These are phyloP conservation scores for Plasmodium gonderi DNA, from an alignment of 169 alveolate species.

Conservation along the genomic window DNA sequence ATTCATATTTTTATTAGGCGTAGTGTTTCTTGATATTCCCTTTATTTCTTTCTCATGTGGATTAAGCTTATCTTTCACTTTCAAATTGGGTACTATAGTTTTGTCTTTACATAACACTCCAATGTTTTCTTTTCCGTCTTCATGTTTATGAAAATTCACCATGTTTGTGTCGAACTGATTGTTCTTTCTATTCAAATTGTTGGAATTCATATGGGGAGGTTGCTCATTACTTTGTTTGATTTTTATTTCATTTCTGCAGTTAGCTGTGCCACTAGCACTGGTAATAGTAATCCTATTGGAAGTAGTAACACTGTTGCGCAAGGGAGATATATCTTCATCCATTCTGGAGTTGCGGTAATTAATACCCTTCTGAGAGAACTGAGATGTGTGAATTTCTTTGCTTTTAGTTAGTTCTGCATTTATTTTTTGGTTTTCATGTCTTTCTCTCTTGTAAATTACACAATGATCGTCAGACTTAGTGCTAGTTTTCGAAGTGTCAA, in stretches of 20 bases:
- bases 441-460: conserved; percentile 24
- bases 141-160: not conserved
- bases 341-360: not conserved
- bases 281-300: too few relatives aligned
- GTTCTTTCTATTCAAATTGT: conserved; percentile 3
- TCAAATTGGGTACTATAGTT: not conserved
- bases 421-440: not conserved
- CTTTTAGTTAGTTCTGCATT: not conserved
- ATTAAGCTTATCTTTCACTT: not conserved
- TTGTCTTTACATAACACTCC: conserved; percentile 5
- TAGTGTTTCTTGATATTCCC: not conserved
- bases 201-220: not conserved
- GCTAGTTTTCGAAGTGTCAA: not conserved
- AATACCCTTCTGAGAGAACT: not conserved
- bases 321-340: not conserved
- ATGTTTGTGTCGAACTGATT: not conserved
- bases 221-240: not conserved
- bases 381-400: not conserved
- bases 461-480: not conserved
- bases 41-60: not conserved
- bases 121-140: not conserved
- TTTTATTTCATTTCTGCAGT: conserved; percentile 26
- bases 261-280: not conserved
- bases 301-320: not conserved
- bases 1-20: not conserved